These are phyloP conservation scores for Triangularia verruculosa DNA, from an alignment of 2,329 filamentous ascomycete genomes.

Conservation along the genomic window DNA sequence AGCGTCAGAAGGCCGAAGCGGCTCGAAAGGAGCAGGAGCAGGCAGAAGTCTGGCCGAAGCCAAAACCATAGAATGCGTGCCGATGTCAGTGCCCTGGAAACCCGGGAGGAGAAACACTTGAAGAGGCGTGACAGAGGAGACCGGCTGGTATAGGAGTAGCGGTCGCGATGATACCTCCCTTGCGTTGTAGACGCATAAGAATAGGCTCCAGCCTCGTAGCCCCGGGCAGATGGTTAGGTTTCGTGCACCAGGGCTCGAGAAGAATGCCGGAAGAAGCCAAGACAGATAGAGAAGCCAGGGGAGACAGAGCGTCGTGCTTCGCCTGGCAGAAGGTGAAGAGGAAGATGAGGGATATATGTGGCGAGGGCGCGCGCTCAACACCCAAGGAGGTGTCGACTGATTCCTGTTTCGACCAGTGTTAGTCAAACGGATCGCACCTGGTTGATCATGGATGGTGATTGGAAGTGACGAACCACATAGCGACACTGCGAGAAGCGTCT, in stretches of 20 bases:
- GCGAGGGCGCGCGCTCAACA: neutral
- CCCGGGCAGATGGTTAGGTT: neutral
- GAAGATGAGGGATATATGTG: neutral
- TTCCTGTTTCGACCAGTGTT: neutral
- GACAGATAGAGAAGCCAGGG: neutral
- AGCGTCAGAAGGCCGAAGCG: neutral
- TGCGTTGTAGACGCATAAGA: slow-evolving; percentile 18
- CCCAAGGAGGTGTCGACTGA: too few relatives aligned
- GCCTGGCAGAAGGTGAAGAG: too few relatives aligned
- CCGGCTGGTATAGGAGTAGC: neutral
- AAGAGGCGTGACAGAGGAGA: neutral
- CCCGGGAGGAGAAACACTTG: neutral
- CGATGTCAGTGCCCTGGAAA: neutral
- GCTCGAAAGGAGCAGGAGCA: neutral
- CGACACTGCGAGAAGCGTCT: neutral
- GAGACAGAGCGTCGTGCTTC: neutral
- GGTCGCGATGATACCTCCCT: slow-evolving; percentile 8
- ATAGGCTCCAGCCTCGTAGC: slow-evolving; percentile 14
- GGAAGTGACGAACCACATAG: neutral
- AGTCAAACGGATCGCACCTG: neutral
- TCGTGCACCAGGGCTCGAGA: neutral
- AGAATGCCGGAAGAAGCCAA: neutral
- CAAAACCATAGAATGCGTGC: neutral
- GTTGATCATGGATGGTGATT: neutral
- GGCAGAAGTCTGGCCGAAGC: neutral